A percentile compares a stretch with the other conserved stretches of the same genome.
phyloP scores from a whole-genome alignment of 1,284 basidiomycete genomes.

The Uromyces viciae-fabae region DNA sequence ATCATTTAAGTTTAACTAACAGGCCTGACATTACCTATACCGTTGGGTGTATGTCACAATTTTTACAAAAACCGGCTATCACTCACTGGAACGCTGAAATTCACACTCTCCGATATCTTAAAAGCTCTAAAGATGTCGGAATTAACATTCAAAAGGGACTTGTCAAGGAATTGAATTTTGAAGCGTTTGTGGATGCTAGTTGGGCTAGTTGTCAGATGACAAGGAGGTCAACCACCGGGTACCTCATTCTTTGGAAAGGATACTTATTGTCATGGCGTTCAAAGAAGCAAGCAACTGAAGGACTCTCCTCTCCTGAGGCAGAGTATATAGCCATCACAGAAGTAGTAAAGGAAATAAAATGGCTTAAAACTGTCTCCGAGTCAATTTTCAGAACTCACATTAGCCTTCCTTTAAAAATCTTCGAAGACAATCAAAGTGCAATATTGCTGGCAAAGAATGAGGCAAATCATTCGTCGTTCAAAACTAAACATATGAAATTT shows the following conservation, averaged over 20 bases:
- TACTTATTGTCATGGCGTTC: constrained; percentile 57
- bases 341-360: constrained; percentile 57
- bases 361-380: constrained; percentile 54
- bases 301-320: constrained; percentile 56
- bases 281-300: constrained; percentile 55
- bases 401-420: constrained; percentile 45
- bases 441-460: constrained; percentile 49
- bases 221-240: constrained; percentile 56
- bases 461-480: constrained; percentile 34
- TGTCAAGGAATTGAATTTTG: not conserved
- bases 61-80: not conserved
- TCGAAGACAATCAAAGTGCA: constrained; percentile 52
- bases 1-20: not conserved
- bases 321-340: constrained; percentile 60
- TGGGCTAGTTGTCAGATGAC: constrained; percentile 54
- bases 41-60: constrained; percentile 1
- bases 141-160: too few species aligned
- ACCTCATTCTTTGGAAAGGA: constrained; percentile 53
- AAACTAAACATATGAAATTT: constrained; percentile 54
- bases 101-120: not conserved
- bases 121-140: not conserved
- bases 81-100: not conserved
- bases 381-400: constrained; percentile 47
- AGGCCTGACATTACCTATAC: not conserved
- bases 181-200: constrained; percentile 49